Evolutionary conservation across 352 stramenopile species (phyloP).

Genomic region (Phytophthora constricta): DNA sequence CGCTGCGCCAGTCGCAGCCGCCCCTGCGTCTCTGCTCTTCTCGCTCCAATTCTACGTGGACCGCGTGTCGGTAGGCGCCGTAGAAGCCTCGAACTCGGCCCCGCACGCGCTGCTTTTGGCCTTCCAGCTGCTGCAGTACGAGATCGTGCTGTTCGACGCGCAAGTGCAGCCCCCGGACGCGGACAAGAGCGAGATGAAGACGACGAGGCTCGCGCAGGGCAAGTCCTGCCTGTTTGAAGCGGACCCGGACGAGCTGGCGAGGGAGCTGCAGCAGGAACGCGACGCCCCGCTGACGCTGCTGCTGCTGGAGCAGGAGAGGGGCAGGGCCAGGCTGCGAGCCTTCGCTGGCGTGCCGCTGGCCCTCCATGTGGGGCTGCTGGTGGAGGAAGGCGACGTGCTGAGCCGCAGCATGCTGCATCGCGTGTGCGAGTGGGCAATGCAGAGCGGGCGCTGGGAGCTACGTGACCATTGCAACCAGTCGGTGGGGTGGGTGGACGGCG

Average conservation of each 20-base stretch:
- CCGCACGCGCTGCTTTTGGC: constrained; percentile 30
- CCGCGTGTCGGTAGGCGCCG: constrained; percentile 15
- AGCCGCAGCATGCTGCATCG: constrained; percentile 20
- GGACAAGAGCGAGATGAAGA: background rate
- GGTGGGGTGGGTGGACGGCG: constrained; percentile 32
- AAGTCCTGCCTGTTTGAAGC: constrained; percentile 65
- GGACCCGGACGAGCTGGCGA: constrained; percentile 25
- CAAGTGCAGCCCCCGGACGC: background rate
- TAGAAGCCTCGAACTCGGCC: background rate
- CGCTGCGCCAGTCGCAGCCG: background rate
- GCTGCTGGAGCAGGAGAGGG: constrained; percentile 42
- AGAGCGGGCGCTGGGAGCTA: constrained; percentile 44
- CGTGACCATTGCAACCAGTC: constrained; percentile 31
- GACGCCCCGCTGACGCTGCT: constrained; percentile 42
- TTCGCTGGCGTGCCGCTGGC: constrained; percentile 42
- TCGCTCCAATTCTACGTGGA: constrained; percentile 52
- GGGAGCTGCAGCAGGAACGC: constrained; percentile 34
- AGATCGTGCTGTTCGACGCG: constrained; percentile 57
- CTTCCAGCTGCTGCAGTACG: constrained; percentile 60
- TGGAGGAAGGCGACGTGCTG: background rate
- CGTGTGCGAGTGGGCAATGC: constrained; percentile 54
- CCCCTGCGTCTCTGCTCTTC: constrained; percentile 39
- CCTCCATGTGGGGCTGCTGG: constrained; percentile 33
- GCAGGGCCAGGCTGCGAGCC: constrained; percentile 40
- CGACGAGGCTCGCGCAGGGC: constrained; percentile 37